Conservation (phyloP, 1,139 yeast species). For the Arxiozyma heterogenica region DNA sequence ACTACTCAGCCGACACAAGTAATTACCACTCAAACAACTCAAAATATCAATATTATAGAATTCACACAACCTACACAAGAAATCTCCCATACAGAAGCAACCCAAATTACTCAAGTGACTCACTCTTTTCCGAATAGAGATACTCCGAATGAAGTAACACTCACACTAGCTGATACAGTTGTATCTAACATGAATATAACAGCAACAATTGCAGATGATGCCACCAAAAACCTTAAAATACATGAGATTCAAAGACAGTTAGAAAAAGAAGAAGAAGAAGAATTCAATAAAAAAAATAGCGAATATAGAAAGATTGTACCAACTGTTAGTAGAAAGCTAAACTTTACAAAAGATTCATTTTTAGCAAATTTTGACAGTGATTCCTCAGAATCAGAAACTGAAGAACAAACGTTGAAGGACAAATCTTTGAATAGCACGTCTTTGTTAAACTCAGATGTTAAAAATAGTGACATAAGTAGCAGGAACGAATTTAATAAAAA, state of each 20-base stretch:
- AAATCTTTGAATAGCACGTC: background rate
- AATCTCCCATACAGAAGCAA: background rate
- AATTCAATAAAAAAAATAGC: conserved; percentile 6
- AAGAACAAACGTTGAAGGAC: background rate
- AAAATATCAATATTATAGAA: background rate
- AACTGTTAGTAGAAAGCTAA: conserved; percentile 1
- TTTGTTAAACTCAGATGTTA: background rate
- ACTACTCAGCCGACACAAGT: conserved; percentile 1
- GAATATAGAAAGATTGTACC: conserved; percentile 9
- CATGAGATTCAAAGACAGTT: conserved; percentile 15
- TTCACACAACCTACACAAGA: conserved; percentile 1
- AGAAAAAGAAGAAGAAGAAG: conserved; percentile 6
- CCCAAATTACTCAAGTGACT: background rate
- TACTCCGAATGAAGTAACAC: background rate
- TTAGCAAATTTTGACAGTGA: conserved; percentile 17
- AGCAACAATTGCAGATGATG: conserved; percentile 2
- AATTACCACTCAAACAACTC: conserved; percentile 1
- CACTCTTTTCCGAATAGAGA: background rate
- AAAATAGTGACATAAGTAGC: background rate
- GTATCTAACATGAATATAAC: background rate
- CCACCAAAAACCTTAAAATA: conserved; percentile 9
- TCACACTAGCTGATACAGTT: background rate
- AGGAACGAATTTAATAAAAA: background rate
- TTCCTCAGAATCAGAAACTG: conserved; percentile 2
- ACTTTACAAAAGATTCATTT: conserved; percentile 16